phyloP scores from a whole-genome alignment of 2,329 filamentous ascomycete genomes.

The Diaporthe helianthi region DNA sequence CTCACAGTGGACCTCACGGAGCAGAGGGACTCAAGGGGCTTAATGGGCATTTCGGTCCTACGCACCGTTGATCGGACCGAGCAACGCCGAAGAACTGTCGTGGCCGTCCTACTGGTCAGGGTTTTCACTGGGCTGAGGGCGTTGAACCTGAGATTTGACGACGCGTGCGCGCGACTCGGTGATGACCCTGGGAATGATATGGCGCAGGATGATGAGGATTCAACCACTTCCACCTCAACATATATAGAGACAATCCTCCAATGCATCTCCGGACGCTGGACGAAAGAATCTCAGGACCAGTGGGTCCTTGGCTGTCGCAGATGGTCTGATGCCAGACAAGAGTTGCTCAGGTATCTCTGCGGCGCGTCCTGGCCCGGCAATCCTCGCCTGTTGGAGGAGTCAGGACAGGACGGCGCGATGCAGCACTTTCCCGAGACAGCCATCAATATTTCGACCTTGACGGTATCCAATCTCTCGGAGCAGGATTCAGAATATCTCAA shows the following conservation, averaged over 20 bases:
- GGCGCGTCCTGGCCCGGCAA: neutral
- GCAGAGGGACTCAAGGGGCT: too few species aligned
- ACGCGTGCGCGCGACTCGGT: too few species aligned
- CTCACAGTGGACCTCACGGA: slow-evolving; percentile 4
- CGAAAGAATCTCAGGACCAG: neutral
- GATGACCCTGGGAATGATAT: too few species aligned
- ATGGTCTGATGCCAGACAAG: neutral
- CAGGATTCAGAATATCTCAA: neutral
- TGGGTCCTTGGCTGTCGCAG: neutral
- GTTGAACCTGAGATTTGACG: slow-evolving; percentile 23
- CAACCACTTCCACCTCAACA: neutral
- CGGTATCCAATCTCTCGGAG: slow-evolving; percentile 25
- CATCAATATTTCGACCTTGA: slow-evolving; percentile 11
- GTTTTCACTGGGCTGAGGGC: neutral
- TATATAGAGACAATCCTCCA: neutral
- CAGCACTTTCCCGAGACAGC: neutral
- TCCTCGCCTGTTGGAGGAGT: neutral
- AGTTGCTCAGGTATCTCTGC: neutral
- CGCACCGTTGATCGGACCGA: too few species aligned
- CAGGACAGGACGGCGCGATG: neutral
- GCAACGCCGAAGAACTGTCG: neutral
- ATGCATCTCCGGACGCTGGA: slow-evolving; percentile 5
- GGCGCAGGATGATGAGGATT: neutral
- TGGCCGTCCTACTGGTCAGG: slow-evolving; percentile 15
- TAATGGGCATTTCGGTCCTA: too few species aligned